phyloP scores from a whole-genome alignment of 2,329 filamentous ascomycete genomes.

The Trichoderma sp. region DNA sequence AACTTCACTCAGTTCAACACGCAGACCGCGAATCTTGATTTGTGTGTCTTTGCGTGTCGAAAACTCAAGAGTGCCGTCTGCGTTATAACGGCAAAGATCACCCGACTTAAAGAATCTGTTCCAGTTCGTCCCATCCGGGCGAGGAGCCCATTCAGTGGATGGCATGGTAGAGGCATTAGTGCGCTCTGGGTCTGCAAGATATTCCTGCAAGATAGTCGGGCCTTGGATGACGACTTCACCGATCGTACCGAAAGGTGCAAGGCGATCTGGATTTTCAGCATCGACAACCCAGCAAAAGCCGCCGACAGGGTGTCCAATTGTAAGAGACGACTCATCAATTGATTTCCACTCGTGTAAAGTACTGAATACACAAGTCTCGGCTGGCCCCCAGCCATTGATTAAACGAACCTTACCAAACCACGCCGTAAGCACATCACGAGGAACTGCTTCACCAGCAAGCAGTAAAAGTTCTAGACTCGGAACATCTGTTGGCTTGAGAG shows the following conservation, averaged over 20 bases:
- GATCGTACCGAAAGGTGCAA: slow-evolving; percentile 28
- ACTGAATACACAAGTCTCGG: slow-evolving; percentile 40
- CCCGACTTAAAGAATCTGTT: slow-evolving; percentile 45
- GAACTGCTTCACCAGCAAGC: slow-evolving; percentile 13
- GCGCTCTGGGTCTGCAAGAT: slow-evolving; percentile 42
- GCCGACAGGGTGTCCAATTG: slow-evolving; percentile 11
- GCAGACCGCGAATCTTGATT: slow-evolving; percentile 57
- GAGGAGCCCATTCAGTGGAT: neutral
- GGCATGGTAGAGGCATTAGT: slow-evolving; percentile 48
- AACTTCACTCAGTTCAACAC: slow-evolving; percentile 46
- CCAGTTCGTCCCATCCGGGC: slow-evolving; percentile 11
- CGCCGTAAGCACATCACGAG: neutral
- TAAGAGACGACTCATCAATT: neutral
- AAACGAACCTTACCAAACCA: slow-evolving; percentile 33
- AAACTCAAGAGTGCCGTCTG: slow-evolving; percentile 42
- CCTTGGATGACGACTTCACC: slow-evolving; percentile 42
- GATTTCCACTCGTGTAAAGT: neutral
- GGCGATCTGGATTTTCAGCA: slow-evolving; percentile 24
- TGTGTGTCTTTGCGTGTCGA: slow-evolving; percentile 57
- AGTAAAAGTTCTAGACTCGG: slow-evolving; percentile 5
- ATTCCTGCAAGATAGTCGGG: slow-evolving; percentile 50
- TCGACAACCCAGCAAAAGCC: slow-evolving; percentile 29
- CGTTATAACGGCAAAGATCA: slow-evolving; percentile 44
- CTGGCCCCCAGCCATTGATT: slow-evolving; percentile 45
- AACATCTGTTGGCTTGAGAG: neutral